Evolutionary conservation across 1,284 basidiomycete genomes (phyloP).

Genomic region (Moniliella sp.): DNA sequence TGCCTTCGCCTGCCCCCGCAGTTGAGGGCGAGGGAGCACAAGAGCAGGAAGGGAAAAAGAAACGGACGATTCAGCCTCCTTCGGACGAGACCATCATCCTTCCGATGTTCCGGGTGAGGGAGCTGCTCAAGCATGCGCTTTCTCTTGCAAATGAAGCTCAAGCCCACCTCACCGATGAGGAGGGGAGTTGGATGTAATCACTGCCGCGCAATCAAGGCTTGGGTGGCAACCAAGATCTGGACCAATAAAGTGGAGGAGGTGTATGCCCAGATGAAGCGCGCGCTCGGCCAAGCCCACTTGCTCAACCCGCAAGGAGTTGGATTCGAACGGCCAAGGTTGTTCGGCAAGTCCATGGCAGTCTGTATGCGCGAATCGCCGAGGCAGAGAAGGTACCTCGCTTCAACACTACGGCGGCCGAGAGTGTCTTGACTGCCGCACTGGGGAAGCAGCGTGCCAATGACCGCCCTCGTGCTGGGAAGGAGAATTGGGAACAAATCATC

Average conservation of each 20-base stretch:
- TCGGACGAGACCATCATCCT: constrained; percentile 39
- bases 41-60: background rate
- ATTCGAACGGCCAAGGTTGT: background rate
- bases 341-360: background rate
- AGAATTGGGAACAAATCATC: too few relatives aligned
- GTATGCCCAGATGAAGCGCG: background rate
- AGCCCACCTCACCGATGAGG: background rate
- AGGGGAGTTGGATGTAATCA: background rate
- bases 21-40: background rate
- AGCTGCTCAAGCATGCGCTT: background rate
- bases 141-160: background rate
- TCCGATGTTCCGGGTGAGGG: background rate
- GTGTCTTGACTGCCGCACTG: background rate
- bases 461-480: too few relatives aligned
- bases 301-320: background rate
- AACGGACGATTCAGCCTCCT: constrained; percentile 20
- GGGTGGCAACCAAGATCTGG: background rate
- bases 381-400: background rate
- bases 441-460: too few relatives aligned
- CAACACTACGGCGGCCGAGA: background rate
- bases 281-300: background rate
- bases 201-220: background rate
- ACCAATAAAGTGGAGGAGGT: background rate
- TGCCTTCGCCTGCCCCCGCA: background rate
- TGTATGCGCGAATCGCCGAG: background rate